Evolutionary conservation across 2,329 filamentous ascomycete species (phyloP), one percentile per base, ranked within the genome.

Genomic region (Chaetomium olivaceum): DNA sequence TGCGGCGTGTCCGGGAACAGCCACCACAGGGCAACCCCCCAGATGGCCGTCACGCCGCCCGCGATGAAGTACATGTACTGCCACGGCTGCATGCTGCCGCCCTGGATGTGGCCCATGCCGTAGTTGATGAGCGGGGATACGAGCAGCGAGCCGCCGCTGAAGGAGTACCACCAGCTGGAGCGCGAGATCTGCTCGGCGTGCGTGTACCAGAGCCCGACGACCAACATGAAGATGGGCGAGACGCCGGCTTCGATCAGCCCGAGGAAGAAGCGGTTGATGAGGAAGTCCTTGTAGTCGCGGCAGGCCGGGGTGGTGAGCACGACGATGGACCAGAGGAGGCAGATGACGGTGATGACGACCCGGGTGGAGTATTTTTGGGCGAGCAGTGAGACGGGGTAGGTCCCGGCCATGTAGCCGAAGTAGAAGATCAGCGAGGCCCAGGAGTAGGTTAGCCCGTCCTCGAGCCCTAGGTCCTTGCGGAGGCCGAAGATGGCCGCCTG

Each of bases 201-300:
- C n/a, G 74, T 80, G 57, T 80, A 81, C 73, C 76, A 82, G 19
- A 84, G 78, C 52, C 85, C 83, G 59, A 84, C 78, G 78, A 86
- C 85, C 65, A 85, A 86, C 54, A 82, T 66, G 52, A 69, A 67
- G 1, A 68, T 67, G 2, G 85, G 86, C 0, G 81, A 84, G 43
- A 88, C 81, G 25, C 83, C 81, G 2, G 78, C 79, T 70, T 88
- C 86, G 0, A 87, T 73, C 6, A 86, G 78, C 0, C 86, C 86
- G 1, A 87, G 77, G 58, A 85, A 81, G 76, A 87, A 86, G 74
- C 69, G 67, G 57, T 69, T 67, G 48, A 63, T 63, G 21, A 67
- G 64, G 31, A 69, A 63, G 6, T 74, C 74, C 50, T 70, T 73
- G 64, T 77, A 80, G 51, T 75, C 76, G 12, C 71, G 71, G 66